Evolutionary conservation across 192 early-diverging fungal species (phyloP).

Genomic region (Coemansia sp.): DNA sequence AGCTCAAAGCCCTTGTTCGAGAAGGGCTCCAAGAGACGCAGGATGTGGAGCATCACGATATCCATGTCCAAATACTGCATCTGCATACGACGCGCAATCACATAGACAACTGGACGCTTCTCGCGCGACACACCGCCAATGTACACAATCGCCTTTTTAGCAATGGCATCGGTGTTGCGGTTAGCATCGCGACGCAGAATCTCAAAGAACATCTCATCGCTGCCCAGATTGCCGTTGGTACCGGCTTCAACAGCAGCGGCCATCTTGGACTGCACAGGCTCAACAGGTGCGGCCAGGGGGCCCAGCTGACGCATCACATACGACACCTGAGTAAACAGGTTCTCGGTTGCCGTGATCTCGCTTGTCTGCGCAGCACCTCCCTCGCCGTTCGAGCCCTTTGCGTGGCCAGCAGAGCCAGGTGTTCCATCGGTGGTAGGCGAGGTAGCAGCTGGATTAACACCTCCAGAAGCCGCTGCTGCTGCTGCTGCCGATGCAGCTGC

Average conservation of each 20-base stretch:
- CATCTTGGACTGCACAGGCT: conserved; percentile 31
- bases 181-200: conserved; percentile 73
- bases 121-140: conserved; percentile 78
- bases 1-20: conserved; percentile 75
- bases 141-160: conserved; percentile 76
- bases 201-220: conserved; percentile 58
- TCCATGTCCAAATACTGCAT: conserved; percentile 84
- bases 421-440: background rate
- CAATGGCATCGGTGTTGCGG: conserved; percentile 68
- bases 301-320: conserved; percentile 85
- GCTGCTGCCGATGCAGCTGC: conserved; percentile 3
- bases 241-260: conserved; percentile 21
- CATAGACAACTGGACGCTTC: conserved; percentile 81
- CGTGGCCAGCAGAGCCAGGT: conserved; percentile 6
- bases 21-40: conserved; percentile 69
- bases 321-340: conserved; percentile 77
- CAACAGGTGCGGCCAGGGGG: conserved; percentile 68
- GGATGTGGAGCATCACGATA: conserved; percentile 72
- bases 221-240: conserved; percentile 9
- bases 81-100: conserved; percentile 75
- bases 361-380: conserved; percentile 2
- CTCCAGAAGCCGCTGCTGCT: background rate
- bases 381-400: conserved; percentile 6
- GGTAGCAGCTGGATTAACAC: background rate
- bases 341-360: conserved; percentile 60